These are phyloP conservation scores for Fusarium mundagurra DNA, from an alignment of 2,329 filamentous ascomycete genomes.

Conservation along the genomic window DNA sequence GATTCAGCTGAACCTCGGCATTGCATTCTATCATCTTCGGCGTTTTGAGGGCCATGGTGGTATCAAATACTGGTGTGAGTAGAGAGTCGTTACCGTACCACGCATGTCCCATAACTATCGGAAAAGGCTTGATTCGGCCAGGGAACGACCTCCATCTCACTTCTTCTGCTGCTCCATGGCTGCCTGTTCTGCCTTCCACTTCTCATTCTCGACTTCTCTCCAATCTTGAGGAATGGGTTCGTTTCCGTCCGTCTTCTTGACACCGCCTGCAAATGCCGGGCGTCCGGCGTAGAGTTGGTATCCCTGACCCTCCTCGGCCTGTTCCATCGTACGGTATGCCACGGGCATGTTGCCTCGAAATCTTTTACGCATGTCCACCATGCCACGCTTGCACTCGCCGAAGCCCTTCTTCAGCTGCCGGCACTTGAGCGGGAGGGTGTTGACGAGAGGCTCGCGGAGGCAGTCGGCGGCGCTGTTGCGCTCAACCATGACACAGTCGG, in stretches of 20 bases:
- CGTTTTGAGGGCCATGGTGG: background rate
- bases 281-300: constrained; percentile 84
- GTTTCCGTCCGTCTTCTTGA: constrained; percentile 73
- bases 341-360: constrained; percentile 95
- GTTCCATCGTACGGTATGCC: constrained; percentile 67
- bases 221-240: constrained; percentile 70
- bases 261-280: constrained; percentile 72
- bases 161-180: constrained; percentile 41
- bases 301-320: constrained; percentile 65
- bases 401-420: constrained; percentile 94
- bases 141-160: constrained; percentile 1
- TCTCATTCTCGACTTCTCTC: constrained; percentile 73
- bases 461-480: constrained; percentile 89
- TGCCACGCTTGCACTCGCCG: constrained; percentile 92
- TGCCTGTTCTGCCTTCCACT: constrained; percentile 55
- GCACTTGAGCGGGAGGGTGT: constrained; percentile 86
- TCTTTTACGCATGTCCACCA: constrained; percentile 98
- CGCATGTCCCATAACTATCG: background rate
- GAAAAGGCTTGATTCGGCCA: background rate
- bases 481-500: constrained; percentile 94
- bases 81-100: background rate
- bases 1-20: background rate
- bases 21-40: background rate
- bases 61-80: background rate
- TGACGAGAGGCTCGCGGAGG: constrained; percentile 81